phyloP scores from a whole-genome alignment of 2,329 filamentous ascomycete species.

The Colletotrichum truncatum region DNA sequence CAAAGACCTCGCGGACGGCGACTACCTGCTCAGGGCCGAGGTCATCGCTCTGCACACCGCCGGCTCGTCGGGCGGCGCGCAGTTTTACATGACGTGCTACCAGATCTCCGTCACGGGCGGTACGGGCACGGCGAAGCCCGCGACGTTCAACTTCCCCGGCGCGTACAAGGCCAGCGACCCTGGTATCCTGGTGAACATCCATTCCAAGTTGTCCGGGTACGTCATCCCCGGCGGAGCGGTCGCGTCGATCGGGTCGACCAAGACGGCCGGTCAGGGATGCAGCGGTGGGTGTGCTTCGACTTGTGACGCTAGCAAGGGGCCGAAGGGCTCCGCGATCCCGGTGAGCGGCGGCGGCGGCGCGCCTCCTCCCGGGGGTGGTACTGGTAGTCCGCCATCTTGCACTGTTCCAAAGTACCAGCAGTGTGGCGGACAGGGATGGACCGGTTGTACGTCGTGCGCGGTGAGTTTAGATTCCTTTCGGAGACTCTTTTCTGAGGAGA shows the following conservation, averaged over 20 bases:
- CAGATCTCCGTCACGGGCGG: constrained; percentile 42
- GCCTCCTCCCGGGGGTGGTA: constrained; percentile 13
- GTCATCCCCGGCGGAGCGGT: constrained; percentile 54
- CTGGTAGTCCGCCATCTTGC: constrained; percentile 36
- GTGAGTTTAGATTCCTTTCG: constrained; percentile 36
- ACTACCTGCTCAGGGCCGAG: constrained; percentile 59
- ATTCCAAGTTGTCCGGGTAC: constrained; percentile 49
- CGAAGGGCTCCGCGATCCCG: constrained; percentile 37
- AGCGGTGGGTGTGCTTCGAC: constrained; percentile 48
- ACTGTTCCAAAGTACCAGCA: constrained; percentile 45
- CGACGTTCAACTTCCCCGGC: constrained; percentile 50
- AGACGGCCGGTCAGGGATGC: constrained; percentile 50
- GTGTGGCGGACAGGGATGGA: constrained; percentile 51
- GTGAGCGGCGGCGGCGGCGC: not conserved
- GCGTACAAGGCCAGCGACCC: constrained; percentile 54
- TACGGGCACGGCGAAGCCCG: constrained; percentile 37
- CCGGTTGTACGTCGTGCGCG: constrained; percentile 50
- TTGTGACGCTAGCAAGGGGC: constrained; percentile 43
- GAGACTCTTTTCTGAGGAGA: constrained; percentile 38
- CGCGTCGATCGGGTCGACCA: constrained; percentile 49
- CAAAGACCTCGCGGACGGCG: constrained; percentile 41
- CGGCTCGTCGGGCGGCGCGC: constrained; percentile 40
- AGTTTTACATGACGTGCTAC: constrained; percentile 51
- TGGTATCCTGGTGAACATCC: constrained; percentile 58
- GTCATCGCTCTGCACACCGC: constrained; percentile 58